Percentiles rank a stretch among this genome's conserved stretches.
phyloP scores from a whole-genome alignment of 139 green algal genomes.

The Coelastrella sp. region DNA sequence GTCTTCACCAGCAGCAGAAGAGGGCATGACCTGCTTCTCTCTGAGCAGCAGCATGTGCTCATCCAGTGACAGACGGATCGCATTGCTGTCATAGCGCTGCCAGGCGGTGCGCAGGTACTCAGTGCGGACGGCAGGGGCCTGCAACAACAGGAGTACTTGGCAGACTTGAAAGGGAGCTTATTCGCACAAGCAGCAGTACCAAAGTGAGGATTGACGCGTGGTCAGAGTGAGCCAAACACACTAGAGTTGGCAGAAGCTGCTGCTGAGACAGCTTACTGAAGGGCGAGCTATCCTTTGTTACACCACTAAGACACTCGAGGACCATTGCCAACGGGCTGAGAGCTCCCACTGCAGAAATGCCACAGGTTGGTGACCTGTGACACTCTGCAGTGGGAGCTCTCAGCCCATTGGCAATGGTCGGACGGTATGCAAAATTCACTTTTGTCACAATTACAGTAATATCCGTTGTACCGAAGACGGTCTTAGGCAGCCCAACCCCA shows the following conservation, averaged over 20 bases:
- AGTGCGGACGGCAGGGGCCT: constrained; percentile 79
- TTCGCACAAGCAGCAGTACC: not conserved
- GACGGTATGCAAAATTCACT: no score
- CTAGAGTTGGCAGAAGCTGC: no score
- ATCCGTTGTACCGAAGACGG: not conserved
- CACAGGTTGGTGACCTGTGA: no score
- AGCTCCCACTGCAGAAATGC: no score
- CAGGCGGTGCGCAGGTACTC: constrained; percentile 83
- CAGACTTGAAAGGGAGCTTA: not conserved
- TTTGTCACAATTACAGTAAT: not conserved
- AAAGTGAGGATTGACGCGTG: not conserved
- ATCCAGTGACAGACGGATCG: constrained; percentile 83
- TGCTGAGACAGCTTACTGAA: no score
- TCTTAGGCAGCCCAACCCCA: no score
- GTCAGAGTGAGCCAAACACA: no score
- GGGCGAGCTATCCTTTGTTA: no score
- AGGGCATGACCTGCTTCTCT: constrained; percentile 47
- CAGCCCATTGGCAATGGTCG: no score
- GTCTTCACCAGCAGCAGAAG: constrained; percentile 27
- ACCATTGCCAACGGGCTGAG: no score
- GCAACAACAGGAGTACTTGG: not conserved
- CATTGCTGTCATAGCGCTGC: constrained; percentile 75
- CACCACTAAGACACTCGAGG: no score
- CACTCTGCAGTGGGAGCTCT: no score
- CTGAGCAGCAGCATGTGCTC: constrained; percentile 73